Evolutionary conservation across 352 stramenopile genomes (phyloP).

Genomic region (Globisporangium paroecandrum): DNA sequence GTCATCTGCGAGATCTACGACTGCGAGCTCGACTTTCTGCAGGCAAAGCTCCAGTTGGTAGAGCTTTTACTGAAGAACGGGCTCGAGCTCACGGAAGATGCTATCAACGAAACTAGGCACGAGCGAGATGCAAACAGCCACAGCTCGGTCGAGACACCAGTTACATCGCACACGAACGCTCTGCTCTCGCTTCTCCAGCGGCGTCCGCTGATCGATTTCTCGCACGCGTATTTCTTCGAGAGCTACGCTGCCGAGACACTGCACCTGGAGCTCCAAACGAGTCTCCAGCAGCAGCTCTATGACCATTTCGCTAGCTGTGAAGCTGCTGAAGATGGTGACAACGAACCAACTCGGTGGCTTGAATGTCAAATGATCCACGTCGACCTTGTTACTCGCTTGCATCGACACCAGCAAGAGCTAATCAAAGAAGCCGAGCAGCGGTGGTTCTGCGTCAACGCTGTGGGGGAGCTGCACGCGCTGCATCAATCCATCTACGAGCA

Average conservation of each 20-base stretch:
- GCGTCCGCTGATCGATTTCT: conserved; percentile 43
- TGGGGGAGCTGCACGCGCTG: conserved; percentile 34
- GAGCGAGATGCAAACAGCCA: too few species aligned
- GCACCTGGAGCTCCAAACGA: conserved; percentile 42
- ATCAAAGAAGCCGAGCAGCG: conserved; percentile 28
- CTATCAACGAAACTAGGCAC: too few species aligned
- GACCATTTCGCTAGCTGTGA: conserved; percentile 23
- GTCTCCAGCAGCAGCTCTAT: conserved; percentile 28
- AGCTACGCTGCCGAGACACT: conserved; percentile 49
- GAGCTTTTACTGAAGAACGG: conserved; percentile 29
- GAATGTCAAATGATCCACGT: conserved; percentile 24
- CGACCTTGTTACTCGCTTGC: conserved; percentile 15
- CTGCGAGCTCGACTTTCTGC: conserved; percentile 38
- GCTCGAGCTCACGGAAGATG: conserved; percentile 13
- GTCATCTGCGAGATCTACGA: conserved; percentile 59
- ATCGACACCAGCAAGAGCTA: conserved; percentile 21
- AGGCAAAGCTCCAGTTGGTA: conserved; percentile 37
- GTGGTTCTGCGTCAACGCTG: conserved; percentile 29
- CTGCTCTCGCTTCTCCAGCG: conserved; percentile 24
- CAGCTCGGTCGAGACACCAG: background rate
- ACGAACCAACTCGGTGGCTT: conserved; percentile 13
- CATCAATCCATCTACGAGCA: conserved; percentile 43
- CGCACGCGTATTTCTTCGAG: conserved; percentile 56
- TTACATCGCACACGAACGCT: conserved; percentile 4
- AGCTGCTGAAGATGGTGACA: conserved; percentile 3